A percentile compares a stretch with the other conserved stretches of the same genome.
Evolutionary conservation across 371 early-diverging fungal genomes (phyloP).

Genomic region (Lichtheimia ramosa): DNA sequence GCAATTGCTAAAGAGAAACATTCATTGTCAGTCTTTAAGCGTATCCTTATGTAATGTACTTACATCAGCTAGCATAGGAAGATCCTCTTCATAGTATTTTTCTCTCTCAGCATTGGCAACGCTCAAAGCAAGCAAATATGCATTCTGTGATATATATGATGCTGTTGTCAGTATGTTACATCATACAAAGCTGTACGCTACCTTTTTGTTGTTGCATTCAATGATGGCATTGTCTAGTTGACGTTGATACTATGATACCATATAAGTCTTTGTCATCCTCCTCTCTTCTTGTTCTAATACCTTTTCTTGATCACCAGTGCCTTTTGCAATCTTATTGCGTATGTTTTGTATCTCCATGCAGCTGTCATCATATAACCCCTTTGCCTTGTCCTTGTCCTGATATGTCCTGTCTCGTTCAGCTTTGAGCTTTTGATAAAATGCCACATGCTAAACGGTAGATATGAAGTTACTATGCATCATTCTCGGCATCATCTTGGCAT

Average conservation of each 20-base stretch:
- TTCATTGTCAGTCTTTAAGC: too few species aligned
- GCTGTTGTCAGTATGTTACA: not conserved
- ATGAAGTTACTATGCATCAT: not conserved
- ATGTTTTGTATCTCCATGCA: slow-evolving; percentile 67
- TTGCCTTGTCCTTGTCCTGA: slow-evolving; percentile 71
- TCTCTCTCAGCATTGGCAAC: slow-evolving; percentile 60
- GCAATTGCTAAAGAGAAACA: slow-evolving; percentile 62
- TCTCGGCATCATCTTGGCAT: not conserved
- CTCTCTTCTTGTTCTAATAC: slow-evolving; percentile 18
- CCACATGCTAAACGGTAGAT: slow-evolving; percentile 52
- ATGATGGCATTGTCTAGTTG: slow-evolving; percentile 65
- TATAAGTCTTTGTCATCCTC: not conserved
- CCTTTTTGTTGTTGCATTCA: slow-evolving; percentile 82
- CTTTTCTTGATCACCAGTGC: slow-evolving; percentile 45
- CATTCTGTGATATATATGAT: slow-evolving; percentile 25
- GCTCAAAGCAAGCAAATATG: slow-evolving; percentile 61
- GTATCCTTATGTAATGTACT: slow-evolving; percentile 1
- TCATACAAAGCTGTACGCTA: slow-evolving; percentile 13
- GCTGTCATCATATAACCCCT: slow-evolving; percentile 68
- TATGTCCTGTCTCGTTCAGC: slow-evolving; percentile 66
- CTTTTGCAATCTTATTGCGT: slow-evolving; percentile 28
- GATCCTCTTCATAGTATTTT: slow-evolving; percentile 61
- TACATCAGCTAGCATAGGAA: slow-evolving; percentile 66
- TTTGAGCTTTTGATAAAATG: slow-evolving; percentile 65
- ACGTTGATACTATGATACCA: slow-evolving; percentile 39